Base-by-base conservation (phyloP, 495 filamentous ascomycete genomes). In the Hypoxylon lienhwacheense region DNA sequence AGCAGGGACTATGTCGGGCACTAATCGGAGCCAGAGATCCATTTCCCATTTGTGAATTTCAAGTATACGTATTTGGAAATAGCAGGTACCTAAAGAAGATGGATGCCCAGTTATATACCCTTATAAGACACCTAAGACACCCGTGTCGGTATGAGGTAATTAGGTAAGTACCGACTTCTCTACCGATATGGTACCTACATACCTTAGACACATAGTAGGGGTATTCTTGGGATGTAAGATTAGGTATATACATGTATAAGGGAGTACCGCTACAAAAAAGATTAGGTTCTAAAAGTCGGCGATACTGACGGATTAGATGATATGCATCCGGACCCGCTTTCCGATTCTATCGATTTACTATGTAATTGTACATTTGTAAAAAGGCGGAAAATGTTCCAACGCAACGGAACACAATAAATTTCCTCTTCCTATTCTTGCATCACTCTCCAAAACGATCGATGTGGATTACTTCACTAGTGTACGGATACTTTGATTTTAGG, bases 301-400 rank as follows among this genome's bases (percentile, higher is more conserved):
- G 10, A n/a, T 37, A 37, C 17, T n/a, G n/a, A n/a, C n/a, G 44
- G 49, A 54, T 54, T 35, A 34, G 37, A 14, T 25, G 29, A 55
- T 42, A 31, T 21, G 16, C 14, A 41, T 11, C 41, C 8, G 7
- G 31, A 41, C 44, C 56, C 45, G 17, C 56, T 33, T 47, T 33
- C 29, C 22, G 24, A 19, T 36, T n/a, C n/a, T n/a, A n/a, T n/a
- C n/a, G n/a, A n/a, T n/a, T n/a, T n/a, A n/a, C n/a, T n/a, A n/a
- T n/a, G n/a, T n/a, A n/a, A n/a, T 36, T 48, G 41, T 19, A 32
- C 1, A 19, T 17, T 15, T 20, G 2, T 19, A 19, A 14, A 15
- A 35, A 11, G 6, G 12, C 3, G 5, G 31, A 14, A 16, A 7
- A 11, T 14, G 32, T 20, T 31, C 16, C 25, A 20, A 29, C 32